Base-by-base conservation (phyloP, 106 monocot species). In the Allium cepa region DNA sequence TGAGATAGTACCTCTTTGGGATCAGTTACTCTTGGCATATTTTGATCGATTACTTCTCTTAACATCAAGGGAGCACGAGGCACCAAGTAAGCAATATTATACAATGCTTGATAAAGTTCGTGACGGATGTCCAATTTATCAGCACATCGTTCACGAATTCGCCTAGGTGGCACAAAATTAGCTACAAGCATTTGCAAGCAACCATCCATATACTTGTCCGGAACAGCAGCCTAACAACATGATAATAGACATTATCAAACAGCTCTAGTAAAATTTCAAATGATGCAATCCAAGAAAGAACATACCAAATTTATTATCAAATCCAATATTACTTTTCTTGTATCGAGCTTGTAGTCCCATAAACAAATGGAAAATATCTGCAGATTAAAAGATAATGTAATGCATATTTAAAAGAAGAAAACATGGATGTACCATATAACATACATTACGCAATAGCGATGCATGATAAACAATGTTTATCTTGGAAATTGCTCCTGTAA, bases 121-220 rank as follows among this genome's bases (percentile, higher is more conserved):
- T 14, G 13, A 65, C 80, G 75, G 71, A 85, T 75, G 60, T 68
- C 76, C 55, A 79, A 78, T 64, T 83, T 90, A 59, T 76, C 74
- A 63, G 28, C 50, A 57, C 50, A 11, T 75, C 79, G 80, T 67
- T 57, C 49, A 28, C 63, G 46, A 3, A 72, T 15, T 46, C 69
- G 71, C 22, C 28, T 49, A 18, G 85, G 80, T 27, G 85, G 80
- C 47, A 46, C 47, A 60, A 90, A 80, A 57, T 90, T 90, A 60
- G 36, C 64, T 45, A 90, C 85, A 46, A 90, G 80, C 85, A 90
- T 83, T 49, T 85, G 65, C 77, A 90, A 83, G 69, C 90, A 80
- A 26, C 63, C 69, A 26, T 80, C 78, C 8, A 85, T 70, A 72
- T 63, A 90, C 64, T 83, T 80, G 78, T 86, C 85, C 22, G 88